These are phyloP conservation scores for Cryphonectria carpinicola DNA, from an alignment of 2,329 filamentous ascomycete species.

Conservation along the genomic window DNA sequence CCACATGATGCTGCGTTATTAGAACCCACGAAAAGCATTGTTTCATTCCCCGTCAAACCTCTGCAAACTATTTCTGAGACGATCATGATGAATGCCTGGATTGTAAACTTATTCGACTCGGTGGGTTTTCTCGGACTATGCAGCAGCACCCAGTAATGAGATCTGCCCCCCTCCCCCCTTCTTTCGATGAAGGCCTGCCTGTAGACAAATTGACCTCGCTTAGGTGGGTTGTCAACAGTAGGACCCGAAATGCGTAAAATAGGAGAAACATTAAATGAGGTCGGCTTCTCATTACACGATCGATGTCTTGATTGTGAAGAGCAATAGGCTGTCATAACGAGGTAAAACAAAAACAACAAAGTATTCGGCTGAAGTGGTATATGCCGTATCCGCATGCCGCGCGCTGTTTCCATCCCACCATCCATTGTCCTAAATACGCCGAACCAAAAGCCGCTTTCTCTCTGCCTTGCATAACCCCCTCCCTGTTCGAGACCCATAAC, in stretches of 20 bases:
- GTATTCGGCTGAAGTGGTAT: slow-evolving; percentile 15
- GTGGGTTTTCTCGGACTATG: neutral
- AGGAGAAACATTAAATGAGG: neutral
- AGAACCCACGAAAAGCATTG: neutral
- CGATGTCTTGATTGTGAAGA: neutral
- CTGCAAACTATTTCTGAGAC: neutral
- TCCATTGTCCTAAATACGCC: slow-evolving; percentile 1
- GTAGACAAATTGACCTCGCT: neutral
- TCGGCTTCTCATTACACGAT: neutral
- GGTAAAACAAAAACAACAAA: neutral
- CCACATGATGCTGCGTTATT: slow-evolving; percentile 15
- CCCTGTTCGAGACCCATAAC: slow-evolving; percentile 8
- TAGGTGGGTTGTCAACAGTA: neutral
- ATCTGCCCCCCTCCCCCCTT: neutral
- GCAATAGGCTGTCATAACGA: neutral
- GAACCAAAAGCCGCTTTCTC: neutral
- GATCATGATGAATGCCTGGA: neutral
- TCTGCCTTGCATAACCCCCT: neutral
- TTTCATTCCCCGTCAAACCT: neutral
- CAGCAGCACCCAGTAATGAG: neutral
- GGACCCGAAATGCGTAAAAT: neutral
- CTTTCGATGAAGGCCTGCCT: neutral
- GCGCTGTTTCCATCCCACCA: neutral
- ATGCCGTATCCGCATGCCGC: slow-evolving; percentile 10
- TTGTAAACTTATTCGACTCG: neutral